These are phyloP conservation scores for Pyrenochaeta sp. DNA, from an alignment of 2,329 filamentous ascomycete genomes.

Conservation along the genomic window DNA sequence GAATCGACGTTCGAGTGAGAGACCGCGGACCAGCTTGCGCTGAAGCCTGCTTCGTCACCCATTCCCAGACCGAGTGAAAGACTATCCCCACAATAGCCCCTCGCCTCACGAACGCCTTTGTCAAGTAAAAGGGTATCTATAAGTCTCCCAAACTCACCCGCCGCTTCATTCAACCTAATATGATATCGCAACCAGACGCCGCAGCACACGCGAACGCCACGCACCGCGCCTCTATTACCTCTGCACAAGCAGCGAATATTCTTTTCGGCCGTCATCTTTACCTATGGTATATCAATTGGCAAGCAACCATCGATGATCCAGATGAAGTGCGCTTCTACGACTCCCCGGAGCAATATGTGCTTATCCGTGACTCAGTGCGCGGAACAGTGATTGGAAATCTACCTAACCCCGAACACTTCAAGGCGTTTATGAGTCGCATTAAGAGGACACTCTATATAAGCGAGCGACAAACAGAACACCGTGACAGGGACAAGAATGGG, in stretches of 20 bases:
- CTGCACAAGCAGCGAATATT: background rate
- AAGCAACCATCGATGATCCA: background rate
- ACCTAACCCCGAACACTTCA: conserved; percentile 1
- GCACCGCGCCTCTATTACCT: background rate
- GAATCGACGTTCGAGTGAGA: background rate
- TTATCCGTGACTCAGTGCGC: background rate
- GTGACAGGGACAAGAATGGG: background rate
- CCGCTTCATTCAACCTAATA: background rate
- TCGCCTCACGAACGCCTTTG: background rate
- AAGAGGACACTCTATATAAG: background rate
- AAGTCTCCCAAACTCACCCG: background rate
- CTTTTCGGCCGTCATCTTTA: conserved; percentile 1
- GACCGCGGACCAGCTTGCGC: background rate
- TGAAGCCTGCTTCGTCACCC: background rate
- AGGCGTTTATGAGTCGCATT: conserved; percentile 1
- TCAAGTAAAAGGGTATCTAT: background rate
- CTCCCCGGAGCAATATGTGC: background rate
- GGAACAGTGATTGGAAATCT: background rate
- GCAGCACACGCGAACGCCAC: too few relatives aligned
- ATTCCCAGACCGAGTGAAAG: background rate
- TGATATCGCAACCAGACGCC: background rate
- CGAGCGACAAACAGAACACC: background rate
- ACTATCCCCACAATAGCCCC: background rate
- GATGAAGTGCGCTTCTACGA: background rate
- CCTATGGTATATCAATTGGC: conserved; percentile 1